These are phyloP conservation scores for Amanita thiersii DNA, from an alignment of 768 basidiomycete species.

Conservation along the genomic window DNA sequence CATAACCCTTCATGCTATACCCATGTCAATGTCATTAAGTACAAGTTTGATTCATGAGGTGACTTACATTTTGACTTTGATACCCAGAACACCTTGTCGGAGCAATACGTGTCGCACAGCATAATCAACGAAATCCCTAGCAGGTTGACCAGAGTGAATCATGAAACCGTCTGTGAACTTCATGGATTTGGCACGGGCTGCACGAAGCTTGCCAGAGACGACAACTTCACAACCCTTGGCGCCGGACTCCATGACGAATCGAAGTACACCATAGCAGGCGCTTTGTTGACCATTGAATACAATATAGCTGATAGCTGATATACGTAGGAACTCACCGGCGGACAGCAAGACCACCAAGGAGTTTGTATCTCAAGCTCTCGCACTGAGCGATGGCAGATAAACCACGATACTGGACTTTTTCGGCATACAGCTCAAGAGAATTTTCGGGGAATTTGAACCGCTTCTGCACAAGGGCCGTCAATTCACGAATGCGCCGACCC, in stretches of 20 bases:
- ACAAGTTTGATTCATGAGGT: neutral
- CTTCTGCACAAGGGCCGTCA: slow-evolving; percentile 97
- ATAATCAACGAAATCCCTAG: slow-evolving; percentile 92
- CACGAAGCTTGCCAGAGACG: slow-evolving; percentile 98
- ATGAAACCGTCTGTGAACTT: slow-evolving; percentile 99
- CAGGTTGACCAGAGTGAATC: slow-evolving; percentile 98
- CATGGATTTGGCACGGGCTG: slow-evolving; percentile 99
- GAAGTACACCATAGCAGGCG: slow-evolving; percentile 99
- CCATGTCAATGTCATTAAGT: slow-evolving; percentile 11
- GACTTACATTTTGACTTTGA: slow-evolving; percentile 97
- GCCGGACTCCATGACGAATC: slow-evolving; percentile 99
- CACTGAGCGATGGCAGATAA: slow-evolving; percentile 98
- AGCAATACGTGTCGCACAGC: slow-evolving; percentile 98
- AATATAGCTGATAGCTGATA: no score
- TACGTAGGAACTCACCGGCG: slow-evolving; percentile 63
- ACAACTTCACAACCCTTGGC: slow-evolving; percentile 99
- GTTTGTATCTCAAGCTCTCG: slow-evolving; percentile 97
- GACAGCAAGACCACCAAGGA: slow-evolving; percentile 98
- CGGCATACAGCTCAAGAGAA: slow-evolving; percentile 96
- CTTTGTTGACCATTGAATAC: slow-evolving; percentile 25
- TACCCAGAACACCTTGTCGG: slow-evolving; percentile 97
- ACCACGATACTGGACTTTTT: slow-evolving; percentile 98
- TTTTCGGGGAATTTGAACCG: slow-evolving; percentile 99
- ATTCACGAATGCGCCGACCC: slow-evolving; percentile 97
- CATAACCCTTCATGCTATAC: slow-evolving; percentile 89